Conservation (phyloP, 2,329 filamentous ascomycete species). For the Eutypella sp. region DNA sequence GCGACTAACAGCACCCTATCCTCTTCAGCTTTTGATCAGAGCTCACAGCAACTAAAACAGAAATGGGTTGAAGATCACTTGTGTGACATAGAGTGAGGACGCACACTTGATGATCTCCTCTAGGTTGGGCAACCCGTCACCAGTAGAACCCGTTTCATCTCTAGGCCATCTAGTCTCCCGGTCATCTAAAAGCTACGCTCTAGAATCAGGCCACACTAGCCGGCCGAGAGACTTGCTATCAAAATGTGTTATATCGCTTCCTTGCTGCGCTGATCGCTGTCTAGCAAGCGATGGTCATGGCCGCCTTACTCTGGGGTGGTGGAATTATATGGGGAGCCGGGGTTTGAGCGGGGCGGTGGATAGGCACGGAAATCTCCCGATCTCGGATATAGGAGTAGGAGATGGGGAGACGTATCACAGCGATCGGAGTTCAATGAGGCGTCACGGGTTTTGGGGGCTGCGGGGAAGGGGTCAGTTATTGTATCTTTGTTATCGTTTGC, state of each 20-base stretch:
- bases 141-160: neutral
- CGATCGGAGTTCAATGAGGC: conserved; percentile 25
- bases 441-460: conserved; percentile 19
- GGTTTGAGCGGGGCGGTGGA: conserved; percentile 5
- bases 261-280: too few relatives aligned
- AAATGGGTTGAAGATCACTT: conserved; percentile 1
- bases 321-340: conserved; percentile 6
- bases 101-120: neutral
- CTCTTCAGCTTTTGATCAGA: conserved; percentile 25
- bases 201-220: too few relatives aligned
- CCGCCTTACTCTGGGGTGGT: neutral
- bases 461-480: too few relatives aligned
- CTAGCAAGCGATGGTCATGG: neutral
- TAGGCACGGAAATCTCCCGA: conserved; percentile 7
- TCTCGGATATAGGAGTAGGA: conserved; percentile 5
- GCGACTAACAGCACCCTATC: conserved; percentile 23
- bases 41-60: conserved; percentile 27
- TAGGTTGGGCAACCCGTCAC: neutral
- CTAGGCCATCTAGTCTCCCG: too few relatives aligned
- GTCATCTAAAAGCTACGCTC: too few relatives aligned
- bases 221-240: too few relatives aligned
- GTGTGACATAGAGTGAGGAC: neutral
- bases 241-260: too few relatives aligned
- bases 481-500: conserved; percentile 8
- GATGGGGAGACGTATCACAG: conserved; percentile 14